A percentile compares a stretch with the other conserved stretches of the same genome.
Evolutionary conservation across 1,139 yeast genomes (phyloP).

Genomic region (Blastobotrys proliferans): DNA sequence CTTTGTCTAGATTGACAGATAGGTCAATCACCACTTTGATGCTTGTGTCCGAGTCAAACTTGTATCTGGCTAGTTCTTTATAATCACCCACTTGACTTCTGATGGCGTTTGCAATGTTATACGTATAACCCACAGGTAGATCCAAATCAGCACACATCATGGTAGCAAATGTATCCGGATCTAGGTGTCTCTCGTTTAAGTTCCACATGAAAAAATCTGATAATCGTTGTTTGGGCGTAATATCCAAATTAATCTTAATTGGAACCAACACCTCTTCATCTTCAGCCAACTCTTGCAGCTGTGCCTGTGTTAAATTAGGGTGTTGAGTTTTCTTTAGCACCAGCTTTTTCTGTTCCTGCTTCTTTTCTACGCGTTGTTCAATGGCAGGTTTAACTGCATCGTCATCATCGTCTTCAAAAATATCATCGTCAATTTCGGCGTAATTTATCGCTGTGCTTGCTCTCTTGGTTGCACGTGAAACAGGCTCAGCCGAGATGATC

Average conservation of each 20-base stretch:
- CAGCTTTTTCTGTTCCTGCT: conserved; percentile 4
- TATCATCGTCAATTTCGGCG: conserved; percentile 76
- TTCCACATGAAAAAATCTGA: conserved; percentile 92
- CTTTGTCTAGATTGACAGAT: conserved; percentile 78
- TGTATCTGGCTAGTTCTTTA: conserved; percentile 58
- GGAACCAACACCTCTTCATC: conserved; percentile 59
- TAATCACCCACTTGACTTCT: conserved; percentile 78
- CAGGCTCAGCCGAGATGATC: conserved; percentile 64
- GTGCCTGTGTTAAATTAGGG: conserved; percentile 34
- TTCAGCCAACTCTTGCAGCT: conserved; percentile 34
- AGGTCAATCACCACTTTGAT: conserved; percentile 75
- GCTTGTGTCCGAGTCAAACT: conserved; percentile 59
- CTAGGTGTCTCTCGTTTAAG: conserved; percentile 62
- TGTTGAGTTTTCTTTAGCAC: conserved; percentile 23
- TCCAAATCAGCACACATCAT: conserved; percentile 81
- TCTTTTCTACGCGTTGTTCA: not conserved
- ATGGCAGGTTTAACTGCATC: conserved; percentile 1
- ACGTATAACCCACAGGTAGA: conserved; percentile 56
- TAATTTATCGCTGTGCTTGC: conserved; percentile 62
- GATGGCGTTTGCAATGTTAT: conserved; percentile 66
- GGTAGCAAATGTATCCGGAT: conserved; percentile 81
- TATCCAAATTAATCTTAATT: conserved; percentile 69
- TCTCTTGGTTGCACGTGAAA: conserved; percentile 74
- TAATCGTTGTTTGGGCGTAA: conserved; percentile 47
- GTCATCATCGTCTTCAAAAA: conserved; percentile 41